Conservation (phyloP, 768 basidiomycete species). For the Boletus rubescentipes region DNA sequence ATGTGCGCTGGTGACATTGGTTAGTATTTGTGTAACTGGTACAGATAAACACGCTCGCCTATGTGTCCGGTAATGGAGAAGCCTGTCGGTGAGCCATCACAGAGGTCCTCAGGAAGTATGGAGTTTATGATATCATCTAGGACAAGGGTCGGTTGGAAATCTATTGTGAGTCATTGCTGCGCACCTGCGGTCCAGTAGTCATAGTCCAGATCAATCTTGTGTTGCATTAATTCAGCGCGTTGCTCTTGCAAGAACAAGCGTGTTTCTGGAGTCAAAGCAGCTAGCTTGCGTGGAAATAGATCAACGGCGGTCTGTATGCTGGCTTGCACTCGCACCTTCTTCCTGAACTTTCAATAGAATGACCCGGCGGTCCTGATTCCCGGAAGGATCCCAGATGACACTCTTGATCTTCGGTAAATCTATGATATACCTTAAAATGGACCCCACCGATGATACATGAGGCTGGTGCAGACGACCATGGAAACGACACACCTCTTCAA, state of each 20-base stretch:
- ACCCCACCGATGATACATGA: slow-evolving; percentile 9
- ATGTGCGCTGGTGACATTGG: slow-evolving; percentile 65
- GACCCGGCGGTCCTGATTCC: slow-evolving; percentile 54
- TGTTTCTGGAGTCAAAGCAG: slow-evolving; percentile 59
- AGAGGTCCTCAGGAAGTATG: slow-evolving; percentile 75
- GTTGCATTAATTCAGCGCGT: slow-evolving; percentile 52
- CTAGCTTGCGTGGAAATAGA: slow-evolving; percentile 48
- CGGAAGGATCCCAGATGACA: slow-evolving; percentile 51
- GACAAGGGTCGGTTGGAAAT: slow-evolving; percentile 1
- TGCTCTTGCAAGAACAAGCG: slow-evolving; percentile 56
- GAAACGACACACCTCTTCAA: slow-evolving; percentile 53
- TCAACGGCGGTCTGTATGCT: neutral
- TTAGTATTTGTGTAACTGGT: neutral
- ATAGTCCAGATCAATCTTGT: slow-evolving; percentile 71
- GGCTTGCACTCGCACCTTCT: slow-evolving; percentile 48
- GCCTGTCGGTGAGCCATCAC: slow-evolving; percentile 78
- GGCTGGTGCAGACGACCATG: neutral
- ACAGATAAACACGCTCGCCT: slow-evolving; percentile 48
- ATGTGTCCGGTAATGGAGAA: slow-evolving; percentile 92
- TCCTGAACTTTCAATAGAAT: slow-evolving; percentile 62
- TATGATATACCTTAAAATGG: slow-evolving; percentile 51
- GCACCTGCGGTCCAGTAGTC: slow-evolving; percentile 87
- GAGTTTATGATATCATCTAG: slow-evolving; percentile 82
- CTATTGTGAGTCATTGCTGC: neutral
- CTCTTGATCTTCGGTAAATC: slow-evolving; percentile 67